Evolutionary conservation across 306 rosid genomes (phyloP), one percentile per base, ranked within the genome.

Genomic region (Pyrus betulifolia): DNA sequence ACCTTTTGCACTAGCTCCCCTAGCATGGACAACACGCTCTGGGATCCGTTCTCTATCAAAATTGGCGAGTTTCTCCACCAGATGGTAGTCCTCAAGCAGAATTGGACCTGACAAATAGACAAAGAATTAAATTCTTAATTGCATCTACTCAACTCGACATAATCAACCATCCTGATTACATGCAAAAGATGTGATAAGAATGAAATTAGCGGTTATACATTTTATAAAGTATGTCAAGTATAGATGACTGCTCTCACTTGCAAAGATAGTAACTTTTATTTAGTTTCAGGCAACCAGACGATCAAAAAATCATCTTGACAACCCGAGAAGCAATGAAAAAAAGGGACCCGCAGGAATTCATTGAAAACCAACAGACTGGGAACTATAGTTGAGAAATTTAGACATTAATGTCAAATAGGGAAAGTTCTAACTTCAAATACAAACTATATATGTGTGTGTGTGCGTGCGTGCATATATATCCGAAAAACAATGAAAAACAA

Each of bases 1-100:
- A n/a, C 98, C 97, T 88, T 94, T 94, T 49, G 97, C 98, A 87
- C 98, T 94, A 30, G 98, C 98, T 78, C 98, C 97, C 85, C 98
- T 91, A 10, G 98, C 98, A 82, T 94, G 98, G 63, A 94, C 98
- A 72, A 94, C 97, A 70, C 97, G 96, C 82, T 94, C 97, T 58
- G 98, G 98, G 74, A 89, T 91, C 52, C 97, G 72, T 73, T 94
- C 98, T 83, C 98, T 82, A 52, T 92, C 97, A 52, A 91, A 94
- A 54, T 94, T 86, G 12, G 98, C 97, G 45, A 94, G 79, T 84
- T 94, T 94, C 80, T 94, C 98, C 82, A 94, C 94, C 63, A 94
- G 85, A 81, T 94, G 98, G 79, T 91, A 94, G 84, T 94, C 98
- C 82, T 94, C 97, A 8, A 94, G 91, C 33, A 94, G 96, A 85